Evolutionary conservation across 345 rosid genomes (phyloP).

Genomic region (Physaria fendleri): DNA sequence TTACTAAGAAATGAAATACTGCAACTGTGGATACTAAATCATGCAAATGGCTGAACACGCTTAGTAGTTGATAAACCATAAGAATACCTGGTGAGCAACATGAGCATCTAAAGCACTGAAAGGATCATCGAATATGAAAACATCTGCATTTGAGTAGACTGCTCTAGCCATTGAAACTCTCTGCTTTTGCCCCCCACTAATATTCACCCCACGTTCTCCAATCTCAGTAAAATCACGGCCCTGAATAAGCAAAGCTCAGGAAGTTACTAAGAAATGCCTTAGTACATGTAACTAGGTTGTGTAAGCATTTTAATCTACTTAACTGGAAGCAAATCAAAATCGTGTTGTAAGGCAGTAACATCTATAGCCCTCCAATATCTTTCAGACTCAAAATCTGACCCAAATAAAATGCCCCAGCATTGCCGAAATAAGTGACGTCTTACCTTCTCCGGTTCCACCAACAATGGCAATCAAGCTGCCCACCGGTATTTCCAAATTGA

Average conservation of each 20-base stretch:
- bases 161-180: constrained; percentile 99
- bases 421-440: constrained; percentile 90
- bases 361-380: constrained; percentile 73
- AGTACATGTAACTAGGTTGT: background rate
- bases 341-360: constrained; percentile 74
- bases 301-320: constrained; percentile 34
- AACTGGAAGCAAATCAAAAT: constrained; percentile 83
- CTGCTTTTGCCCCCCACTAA: constrained; percentile 99
- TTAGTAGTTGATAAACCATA: background rate
- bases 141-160: constrained; percentile 83
- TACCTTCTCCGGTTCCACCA: constrained; percentile 97
- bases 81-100: constrained; percentile 74
- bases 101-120: constrained; percentile 96
- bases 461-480: constrained; percentile 88
- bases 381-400: constrained; percentile 51
- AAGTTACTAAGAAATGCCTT: constrained; percentile 13
- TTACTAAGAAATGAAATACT: background rate
- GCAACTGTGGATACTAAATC: background rate
- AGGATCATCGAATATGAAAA: constrained; percentile 94
- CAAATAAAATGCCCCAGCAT: constrained; percentile 91
- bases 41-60: background rate
- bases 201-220: constrained; percentile 98
- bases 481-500: constrained; percentile 64
- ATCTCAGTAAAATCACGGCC: constrained; percentile 90
- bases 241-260: constrained; percentile 31